A percentile compares a stretch with the other conserved stretches of the same genome.
Conservation (phyloP, 371 early-diverging fungal genomes). For the Mortierella sp. region DNA sequence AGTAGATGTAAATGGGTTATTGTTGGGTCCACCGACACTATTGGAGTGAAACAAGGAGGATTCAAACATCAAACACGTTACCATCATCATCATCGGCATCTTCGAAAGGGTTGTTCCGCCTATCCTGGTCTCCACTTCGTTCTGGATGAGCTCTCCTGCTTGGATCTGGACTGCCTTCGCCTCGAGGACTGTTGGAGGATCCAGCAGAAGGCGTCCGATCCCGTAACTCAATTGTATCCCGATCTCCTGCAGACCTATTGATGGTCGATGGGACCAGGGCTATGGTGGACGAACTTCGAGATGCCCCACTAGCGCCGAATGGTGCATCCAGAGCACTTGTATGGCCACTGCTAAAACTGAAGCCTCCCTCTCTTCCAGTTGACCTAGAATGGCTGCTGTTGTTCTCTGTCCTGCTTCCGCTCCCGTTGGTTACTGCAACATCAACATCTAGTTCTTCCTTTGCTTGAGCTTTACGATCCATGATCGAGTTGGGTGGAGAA, state of each 20-base stretch:
- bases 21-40: too few relatives aligned
- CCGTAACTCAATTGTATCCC: conserved; percentile 35
- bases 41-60: neutral
- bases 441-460: conserved; percentile 9
- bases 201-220: conserved; percentile 18
- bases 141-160: neutral
- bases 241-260: conserved; percentile 2
- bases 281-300: conserved; percentile 34
- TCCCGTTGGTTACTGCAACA: conserved; percentile 2
- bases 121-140: conserved; percentile 4
- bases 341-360: conserved; percentile 28
- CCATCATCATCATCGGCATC: conserved; percentile 36
- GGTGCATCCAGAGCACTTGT: conserved; percentile 29
- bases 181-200: conserved; percentile 3
- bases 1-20: too few relatives aligned
- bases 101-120: neutral
- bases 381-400: conserved; percentile 19
- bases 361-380: conserved; percentile 32
- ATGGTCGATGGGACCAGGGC: conserved; percentile 15
- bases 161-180: conserved; percentile 1
- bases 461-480: conserved; percentile 12
- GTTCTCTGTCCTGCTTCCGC: neutral
- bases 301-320: conserved; percentile 5
- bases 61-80: conserved; percentile 19
- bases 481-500: conserved; percentile 55